Base-by-base conservation (phyloP, 108 stramenopile species). In the Cyclotella kingstonii region DNA sequence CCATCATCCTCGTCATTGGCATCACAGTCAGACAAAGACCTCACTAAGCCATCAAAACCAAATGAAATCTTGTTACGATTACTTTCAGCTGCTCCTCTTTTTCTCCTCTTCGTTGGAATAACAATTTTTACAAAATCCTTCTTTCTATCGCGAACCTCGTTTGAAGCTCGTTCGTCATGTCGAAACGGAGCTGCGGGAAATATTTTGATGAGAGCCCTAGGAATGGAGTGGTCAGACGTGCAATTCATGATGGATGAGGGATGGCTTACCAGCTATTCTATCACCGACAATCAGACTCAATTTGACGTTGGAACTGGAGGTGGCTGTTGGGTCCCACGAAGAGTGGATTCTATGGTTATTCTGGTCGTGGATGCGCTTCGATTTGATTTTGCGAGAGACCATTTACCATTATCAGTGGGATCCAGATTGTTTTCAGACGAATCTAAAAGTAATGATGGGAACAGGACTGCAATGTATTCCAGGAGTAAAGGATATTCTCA, bases 321-420 rank as follows among this genome's bases (percentile, higher is more conserved):
- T 26, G 86, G 86, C 2, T 94, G 91, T 66, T 92, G 92, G 90
- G 51, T 88, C 42, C 64, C 78, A 33, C 94, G 87, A 17, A 57
- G 63, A 22, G 81, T 91, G 48, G 84, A 96, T 53, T 81, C 85
- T 4, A 50, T 95, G 63, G 81, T 89, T 11, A 77, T 97, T 46
- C 34, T 98, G 23, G 89, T 98, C 0, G 89, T 98, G 22, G 97
- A 98, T 66, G 97, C 97, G 17, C 74, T 98, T 39, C 78, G 96
- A 29, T 96, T 95, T 72, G 97, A 98, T 65, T 98, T 98, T 81
- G 90, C 91, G 15, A 63, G 66, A 30, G 80, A 87, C 66, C 66
- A 76, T 65, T 58, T 93, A 15, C 91, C 91, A 1, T 54, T 73
- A 5, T 89, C 91, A 3, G 68, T 93, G 8, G 87, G 87, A 23